A percentile compares a stretch with the other conserved stretches of the same genome.
phyloP scores from a whole-genome alignment of 805 yeast genomes.

The Ogataea thermomethanolica region DNA sequence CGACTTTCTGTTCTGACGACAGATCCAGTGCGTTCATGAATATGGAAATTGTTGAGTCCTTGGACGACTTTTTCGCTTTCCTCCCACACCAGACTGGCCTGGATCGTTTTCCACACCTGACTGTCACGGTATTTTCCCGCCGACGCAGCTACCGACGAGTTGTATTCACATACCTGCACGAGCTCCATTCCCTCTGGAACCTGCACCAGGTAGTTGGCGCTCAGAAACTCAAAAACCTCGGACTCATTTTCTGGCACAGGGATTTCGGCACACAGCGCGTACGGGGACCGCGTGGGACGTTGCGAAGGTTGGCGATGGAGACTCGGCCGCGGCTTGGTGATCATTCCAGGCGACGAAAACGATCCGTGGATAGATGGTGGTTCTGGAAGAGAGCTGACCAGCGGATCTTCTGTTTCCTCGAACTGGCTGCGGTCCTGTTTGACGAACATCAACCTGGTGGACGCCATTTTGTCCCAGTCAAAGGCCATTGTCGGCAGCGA shows the following conservation, averaged over 20 bases:
- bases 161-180: conserved; percentile 52
- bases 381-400: conserved; percentile 2
- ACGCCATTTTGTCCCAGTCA: conserved; percentile 53
- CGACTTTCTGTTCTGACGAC: conserved; percentile 19
- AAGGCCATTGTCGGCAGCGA: conserved; percentile 49
- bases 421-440: conserved; percentile 47
- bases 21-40: conserved; percentile 14
- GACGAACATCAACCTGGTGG: conserved; percentile 47
- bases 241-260: conserved; percentile 44
- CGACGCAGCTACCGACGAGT: conserved; percentile 53
- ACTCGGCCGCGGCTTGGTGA: conserved; percentile 15
- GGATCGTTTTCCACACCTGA: conserved; percentile 60
- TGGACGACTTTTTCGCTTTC: conserved; percentile 17
- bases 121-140: conserved; percentile 51
- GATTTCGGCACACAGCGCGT: conserved; percentile 39
- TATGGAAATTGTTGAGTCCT: conserved; percentile 9
- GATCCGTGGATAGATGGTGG: no score
- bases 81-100: conserved; percentile 43
- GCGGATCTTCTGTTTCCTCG: conserved; percentile 21
- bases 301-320: conserved; percentile 19
- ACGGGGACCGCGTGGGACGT: conserved; percentile 23
- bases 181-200: conserved; percentile 48
- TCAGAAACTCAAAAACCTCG: conserved; percentile 43
- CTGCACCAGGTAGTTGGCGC: conserved; percentile 45
- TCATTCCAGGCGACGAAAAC: conserved; percentile 14